Evolutionary conservation across 345 rosid genomes (phyloP), one percentile per base, ranked within the genome.

Genomic region (Hibiscus trionum): DNA sequence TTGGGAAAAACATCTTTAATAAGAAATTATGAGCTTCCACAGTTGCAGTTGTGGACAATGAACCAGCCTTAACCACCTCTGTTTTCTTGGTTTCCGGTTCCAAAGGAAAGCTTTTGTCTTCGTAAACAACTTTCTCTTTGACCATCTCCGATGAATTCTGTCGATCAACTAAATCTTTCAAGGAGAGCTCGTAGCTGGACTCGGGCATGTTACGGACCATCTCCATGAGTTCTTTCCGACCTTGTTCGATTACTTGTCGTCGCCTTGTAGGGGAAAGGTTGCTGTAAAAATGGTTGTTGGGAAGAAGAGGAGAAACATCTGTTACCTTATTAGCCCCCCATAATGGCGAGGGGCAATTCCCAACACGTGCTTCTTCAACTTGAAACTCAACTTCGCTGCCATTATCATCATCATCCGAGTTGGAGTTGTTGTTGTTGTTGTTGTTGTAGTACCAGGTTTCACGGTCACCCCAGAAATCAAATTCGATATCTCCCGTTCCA

Each of bases 171-270:
- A 86, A 71, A 76, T 86, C 90, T 77, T 83, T 84, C 19, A 88
- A 56, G 21, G 88, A 86, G 49, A 88, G 90, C 70, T 88, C 93
- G 66, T 77, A 82, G 59, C 72, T 60, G 1, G 81, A 76, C 72
- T 86, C 88, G 0, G 88, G 88, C 86, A 88, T 65, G 75, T 71
- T 53, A 9, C 59, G 62, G 57, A 86, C 70, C 84, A 78, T 86
- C 77, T 83, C 84, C 90, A 86, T 84, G n/a, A 88, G 82, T 83
- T 85, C 77, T 75, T 63, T 86, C 73, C 89, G 83, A 5, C 86
- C 89, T 53, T 88, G 82, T 44, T 73, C 80, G 5, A 86, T 79
- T 6, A 59, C 68, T 21, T 77, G 77, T 7, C 61, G 59, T 52
- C 84, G 67, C 3, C 73, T 44, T 24, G 37, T 31, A 0, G 82